Conservation (phyloP, 2,329 filamentous ascomycete species). For the Ophiostoma sp. region DNA sequence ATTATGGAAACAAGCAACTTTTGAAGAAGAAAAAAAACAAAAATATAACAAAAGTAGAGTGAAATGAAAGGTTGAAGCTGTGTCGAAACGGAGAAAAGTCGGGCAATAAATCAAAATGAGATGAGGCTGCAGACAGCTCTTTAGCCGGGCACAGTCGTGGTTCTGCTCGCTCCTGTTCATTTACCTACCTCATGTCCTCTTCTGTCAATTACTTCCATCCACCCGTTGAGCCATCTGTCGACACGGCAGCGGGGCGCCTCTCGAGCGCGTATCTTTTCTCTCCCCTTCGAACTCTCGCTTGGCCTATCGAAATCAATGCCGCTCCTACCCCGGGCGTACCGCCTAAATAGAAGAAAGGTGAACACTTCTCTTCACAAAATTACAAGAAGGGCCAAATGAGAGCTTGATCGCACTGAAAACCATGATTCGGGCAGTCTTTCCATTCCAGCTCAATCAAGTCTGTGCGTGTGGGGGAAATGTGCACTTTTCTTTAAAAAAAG, state of each 20-base stretch:
- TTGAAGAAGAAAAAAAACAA: neutral
- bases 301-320: neutral
- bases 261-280: neutral
- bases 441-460: neutral
- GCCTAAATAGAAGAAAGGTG: neutral
- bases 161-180: neutral
- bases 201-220: neutral
- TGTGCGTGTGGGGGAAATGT: neutral
- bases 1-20: neutral
- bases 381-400: neutral
- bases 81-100: neutral
- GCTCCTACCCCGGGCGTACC: neutral
- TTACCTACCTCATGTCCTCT: neutral
- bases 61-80: neutral
- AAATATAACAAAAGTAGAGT: neutral
- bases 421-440: neutral
- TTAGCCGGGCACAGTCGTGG: neutral
- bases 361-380: neutral
- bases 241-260: neutral
- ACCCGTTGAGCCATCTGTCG: neutral
- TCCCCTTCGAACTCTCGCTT: neutral
- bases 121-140: neutral
- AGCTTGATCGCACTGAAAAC: neutral
- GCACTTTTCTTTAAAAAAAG: neutral
- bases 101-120: neutral